Evolutionary conservation across 768 basidiomycete genomes (phyloP), one percentile per base, ranked within the genome.

Genomic region (Austroboletus festivus): DNA sequence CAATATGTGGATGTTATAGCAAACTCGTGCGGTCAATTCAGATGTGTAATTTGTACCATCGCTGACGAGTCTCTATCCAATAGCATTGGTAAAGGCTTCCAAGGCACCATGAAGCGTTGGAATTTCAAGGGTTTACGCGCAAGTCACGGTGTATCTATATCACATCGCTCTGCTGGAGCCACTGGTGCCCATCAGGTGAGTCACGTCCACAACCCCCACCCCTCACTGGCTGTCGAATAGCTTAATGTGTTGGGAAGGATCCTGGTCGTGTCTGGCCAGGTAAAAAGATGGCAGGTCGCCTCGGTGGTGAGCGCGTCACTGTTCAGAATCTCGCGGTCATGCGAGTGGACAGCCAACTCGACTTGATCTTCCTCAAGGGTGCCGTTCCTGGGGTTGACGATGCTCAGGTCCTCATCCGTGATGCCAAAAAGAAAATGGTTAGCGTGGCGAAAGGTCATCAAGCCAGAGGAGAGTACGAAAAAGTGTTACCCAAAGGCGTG

Each of bases 71-170:
- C n/a, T 15, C 39, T 38, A 52, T 19, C 39, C 10, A 44, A 34
- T 48, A 99, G 94, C 4, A 89, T 95, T 49, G 96, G 96, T 20
- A 98, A 98, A 70, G 96, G 96, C 8, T 97, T 94, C 69, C 89
- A 92, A 54, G 96, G 96, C 60, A 83, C 79, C 23, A 99, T 99
- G 96, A 99, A 98, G 67, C 78, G 91, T 40, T 93, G 92, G 84
- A 85, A 86, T 28, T 98, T 95, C 72, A 80, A 85, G 59, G 96
- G 96, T 69, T 71, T 93, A 24, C 81, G 84, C 39, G 94, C 93
- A 2, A 90, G 91, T 69, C 96, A 99, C 65, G 96, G 96, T 85
- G 89, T 91, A 40, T 97, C 96, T 52, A 64, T 93, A 55, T 91
- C 91, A 9, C 96, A 98, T 75, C 86, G 96, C 62, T 86, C 87